Base-by-base conservation (phyloP, 1,284 basidiomycete species). In the Rhodotorula sp. region DNA sequence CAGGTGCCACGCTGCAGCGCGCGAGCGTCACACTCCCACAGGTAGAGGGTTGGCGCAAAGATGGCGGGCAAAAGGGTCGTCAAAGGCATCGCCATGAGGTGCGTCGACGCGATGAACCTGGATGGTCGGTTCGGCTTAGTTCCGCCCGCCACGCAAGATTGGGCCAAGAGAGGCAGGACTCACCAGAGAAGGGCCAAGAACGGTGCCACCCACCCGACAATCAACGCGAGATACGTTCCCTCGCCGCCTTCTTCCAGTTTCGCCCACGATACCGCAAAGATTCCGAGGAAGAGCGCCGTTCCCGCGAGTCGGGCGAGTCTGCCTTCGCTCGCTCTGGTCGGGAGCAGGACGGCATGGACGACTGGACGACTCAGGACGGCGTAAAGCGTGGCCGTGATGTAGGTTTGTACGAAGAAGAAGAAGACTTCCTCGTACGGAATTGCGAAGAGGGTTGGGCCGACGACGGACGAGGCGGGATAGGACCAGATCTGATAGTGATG, bases 361-460 rank as follows among this genome's bases (percentile, higher is more conserved):
- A 77, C 74, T 12, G 77, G 76, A 18, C 77, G 76, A n/a, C 61
- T 70, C 56, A 77, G 57, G 49, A 80, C 54, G 47, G 78, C 70
- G 68, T 79, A 79, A 49, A 79, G 54, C 60, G 68, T 54, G 3
- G 79, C 63, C 18, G 79, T 80, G 70, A 79, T 76, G 63, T 77
- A 79, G 28, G 79, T 79, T 56, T 80, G 79, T 23, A 80, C 76
- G 68, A 78, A 70, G 63, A 80, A 80, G 75, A 80, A 80, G 69
- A 80, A 78, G 60, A 78, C 61, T 67, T 80, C 79, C 60, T 80
- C 79, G 61, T 77, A 64, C 16, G 79, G 79, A 26, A 80, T 79
- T 48, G 52, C 34, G 50, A 73, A 76, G 26, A 78, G 61, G 19
- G 77, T 79, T 1, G 73, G 73, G 15, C 75, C 77, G 8, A 77